Evolutionary conservation across 345 rosid genomes (phyloP).

Genomic region (Eucalyptus guilfoylei): DNA sequence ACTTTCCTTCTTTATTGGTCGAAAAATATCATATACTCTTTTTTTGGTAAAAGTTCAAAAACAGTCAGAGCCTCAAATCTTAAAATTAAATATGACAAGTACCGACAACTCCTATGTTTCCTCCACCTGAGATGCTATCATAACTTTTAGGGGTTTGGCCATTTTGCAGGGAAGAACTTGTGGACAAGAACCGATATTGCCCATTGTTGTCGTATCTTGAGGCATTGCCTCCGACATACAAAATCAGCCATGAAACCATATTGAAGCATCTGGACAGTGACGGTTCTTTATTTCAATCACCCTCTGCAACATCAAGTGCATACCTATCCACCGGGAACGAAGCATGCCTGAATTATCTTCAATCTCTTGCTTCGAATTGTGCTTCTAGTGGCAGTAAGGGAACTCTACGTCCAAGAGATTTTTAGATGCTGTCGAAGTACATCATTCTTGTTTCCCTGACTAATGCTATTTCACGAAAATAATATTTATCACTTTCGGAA

Average conservation of each 20-base stretch:
- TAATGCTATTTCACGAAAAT: neutral
- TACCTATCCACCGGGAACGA: constrained; percentile 39
- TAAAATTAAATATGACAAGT: neutral
- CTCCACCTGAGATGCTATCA: neutral
- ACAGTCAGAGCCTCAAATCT: neutral
- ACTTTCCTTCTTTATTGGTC: neutral
- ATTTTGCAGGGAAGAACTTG: constrained; percentile 21
- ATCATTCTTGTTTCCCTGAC: neutral
- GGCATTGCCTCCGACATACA: constrained; percentile 11
- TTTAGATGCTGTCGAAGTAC: neutral
- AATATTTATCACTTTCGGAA: neutral
- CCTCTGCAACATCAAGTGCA: constrained; percentile 56
- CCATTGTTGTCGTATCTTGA: constrained; percentile 37
- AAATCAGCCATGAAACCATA: constrained; percentile 5
- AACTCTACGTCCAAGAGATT: neutral
- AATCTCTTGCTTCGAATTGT: constrained; percentile 22
- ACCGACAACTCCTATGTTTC: neutral
- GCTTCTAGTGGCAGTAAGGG: constrained; percentile 25
- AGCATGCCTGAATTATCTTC: constrained; percentile 30
- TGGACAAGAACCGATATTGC: constrained; percentile 7
- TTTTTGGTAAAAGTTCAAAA: too few species aligned
- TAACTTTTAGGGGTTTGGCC: neutral
- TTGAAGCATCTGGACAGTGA: constrained; percentile 5
- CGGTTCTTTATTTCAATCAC: constrained; percentile 57
- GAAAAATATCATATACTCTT: neutral